Evolutionary conservation across 169 alveolate species (phyloP).

Genomic region (Blepharisma undulans): DNA sequence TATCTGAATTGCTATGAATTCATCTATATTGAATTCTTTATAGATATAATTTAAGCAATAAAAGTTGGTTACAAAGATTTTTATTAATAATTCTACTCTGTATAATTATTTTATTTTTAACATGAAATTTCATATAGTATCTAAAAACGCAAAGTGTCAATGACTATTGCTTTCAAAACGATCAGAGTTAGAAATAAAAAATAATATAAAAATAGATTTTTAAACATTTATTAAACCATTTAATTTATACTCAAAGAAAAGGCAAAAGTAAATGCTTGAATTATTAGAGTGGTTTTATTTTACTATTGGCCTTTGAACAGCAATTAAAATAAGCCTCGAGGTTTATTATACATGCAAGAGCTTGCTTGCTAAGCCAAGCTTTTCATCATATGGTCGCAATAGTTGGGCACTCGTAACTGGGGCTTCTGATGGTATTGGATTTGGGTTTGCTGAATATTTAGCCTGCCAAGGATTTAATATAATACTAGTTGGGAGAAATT

Average conservation of each 20-base stretch:
- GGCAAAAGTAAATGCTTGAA: neutral
- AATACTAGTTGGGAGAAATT: constrained; percentile 37
- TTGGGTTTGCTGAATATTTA: constrained; percentile 43
- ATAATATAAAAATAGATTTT: neutral
- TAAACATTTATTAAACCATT: neutral
- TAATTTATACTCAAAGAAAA: too few species aligned
- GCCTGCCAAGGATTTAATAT: constrained; percentile 51
- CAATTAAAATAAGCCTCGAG: neutral
- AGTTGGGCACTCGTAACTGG: constrained; percentile 52
- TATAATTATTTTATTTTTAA: too few species aligned
- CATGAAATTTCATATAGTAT: too few species aligned
- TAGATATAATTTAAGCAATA: too few species aligned
- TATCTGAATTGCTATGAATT: neutral
- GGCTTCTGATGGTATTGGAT: constrained; percentile 53
- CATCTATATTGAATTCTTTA: too few species aligned
- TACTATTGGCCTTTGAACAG: neutral
- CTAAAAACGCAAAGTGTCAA: too few species aligned
- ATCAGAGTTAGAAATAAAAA: too few species aligned
- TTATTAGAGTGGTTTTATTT: neutral
- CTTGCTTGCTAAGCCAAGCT: neutral
- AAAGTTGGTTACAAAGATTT: too few species aligned
- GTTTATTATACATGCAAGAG: neutral
- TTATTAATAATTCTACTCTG: too few species aligned
- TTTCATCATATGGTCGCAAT: neutral
- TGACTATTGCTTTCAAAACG: too few species aligned